A percentile compares a stretch with the other conserved stretches of the same genome.
Conservation (phyloP, 1,284 basidiomycete genomes). For the Laetiporus sulphureus region DNA sequence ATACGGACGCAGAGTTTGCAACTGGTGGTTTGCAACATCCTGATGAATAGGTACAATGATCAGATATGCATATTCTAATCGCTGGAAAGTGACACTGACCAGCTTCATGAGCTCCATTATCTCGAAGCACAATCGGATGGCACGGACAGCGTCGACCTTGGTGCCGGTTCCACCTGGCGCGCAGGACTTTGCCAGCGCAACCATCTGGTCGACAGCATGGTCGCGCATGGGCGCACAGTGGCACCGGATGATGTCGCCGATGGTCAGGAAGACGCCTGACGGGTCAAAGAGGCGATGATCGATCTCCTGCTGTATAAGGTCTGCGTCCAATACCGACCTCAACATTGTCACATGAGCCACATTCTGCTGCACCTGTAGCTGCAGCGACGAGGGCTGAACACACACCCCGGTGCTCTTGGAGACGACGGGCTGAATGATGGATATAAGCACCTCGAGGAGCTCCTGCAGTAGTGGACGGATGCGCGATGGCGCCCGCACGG, state of each 20-base stretch:
- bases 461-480: constrained; percentile 70
- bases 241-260: constrained; percentile 79
- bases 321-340: constrained; percentile 59
- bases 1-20: constrained; percentile 82
- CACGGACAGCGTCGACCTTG: constrained; percentile 63
- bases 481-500: constrained; percentile 68
- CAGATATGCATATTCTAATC: neutral
- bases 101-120: constrained; percentile 94
- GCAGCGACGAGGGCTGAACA: constrained; percentile 22
- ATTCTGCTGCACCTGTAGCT: constrained; percentile 27
- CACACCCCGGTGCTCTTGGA: constrained; percentile 9
- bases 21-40: constrained; percentile 95
- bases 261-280: constrained; percentile 69
- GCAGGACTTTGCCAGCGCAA: constrained; percentile 57
- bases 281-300: constrained; percentile 77
- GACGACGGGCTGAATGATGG: constrained; percentile 69
- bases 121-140: constrained; percentile 83
- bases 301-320: constrained; percentile 77
- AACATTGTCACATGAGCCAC: constrained; percentile 49
- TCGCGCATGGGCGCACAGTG: constrained; percentile 95
- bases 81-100: constrained; percentile 39
- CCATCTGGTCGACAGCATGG: constrained; percentile 78
- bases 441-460: constrained; percentile 76
- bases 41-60: constrained; percentile 24
- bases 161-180: constrained; percentile 43